Percentiles rank a stretch among this genome's conserved stretches.
Evolutionary conservation across 1,139 yeast species (phyloP).

Genomic region (Suhomyces yuchorum): DNA sequence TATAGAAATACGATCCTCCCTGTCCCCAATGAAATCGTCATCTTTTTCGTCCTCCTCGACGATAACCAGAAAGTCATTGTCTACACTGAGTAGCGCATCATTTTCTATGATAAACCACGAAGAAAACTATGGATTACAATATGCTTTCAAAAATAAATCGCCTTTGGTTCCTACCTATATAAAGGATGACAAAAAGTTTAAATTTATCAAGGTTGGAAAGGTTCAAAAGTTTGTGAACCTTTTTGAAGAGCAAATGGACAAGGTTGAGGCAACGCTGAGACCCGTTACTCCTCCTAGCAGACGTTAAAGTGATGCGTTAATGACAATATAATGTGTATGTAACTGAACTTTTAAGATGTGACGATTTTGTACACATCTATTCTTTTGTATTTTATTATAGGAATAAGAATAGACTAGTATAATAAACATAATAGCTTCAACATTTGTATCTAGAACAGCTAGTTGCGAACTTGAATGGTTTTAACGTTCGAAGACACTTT

Average conservation of each 20-base stretch:
- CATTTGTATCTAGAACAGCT: too few species aligned
- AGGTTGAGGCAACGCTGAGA: conserved; percentile 5
- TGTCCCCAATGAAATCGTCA: conserved; percentile 9
- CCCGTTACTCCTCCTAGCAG: conserved; percentile 9
- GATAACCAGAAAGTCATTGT: conserved; percentile 13
- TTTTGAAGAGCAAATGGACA: conserved; percentile 43
- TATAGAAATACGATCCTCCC: conserved; percentile 4
- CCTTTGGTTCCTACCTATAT: conserved; percentile 42
- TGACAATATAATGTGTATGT: background rate
- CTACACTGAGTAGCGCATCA: conserved; percentile 26
- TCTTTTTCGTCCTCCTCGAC: conserved; percentile 24
- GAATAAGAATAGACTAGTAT: too few species aligned
- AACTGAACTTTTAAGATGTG: background rate
- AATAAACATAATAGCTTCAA: background rate
- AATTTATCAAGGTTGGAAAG: conserved; percentile 50
- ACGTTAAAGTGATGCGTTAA: background rate
- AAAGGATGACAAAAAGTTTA: conserved; percentile 47
- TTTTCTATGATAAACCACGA: conserved; percentile 26
- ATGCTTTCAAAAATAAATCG: conserved; percentile 34
- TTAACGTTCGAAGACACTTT: too few species aligned
- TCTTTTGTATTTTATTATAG: too few species aligned
- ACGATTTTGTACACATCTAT: background rate
- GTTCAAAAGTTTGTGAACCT: conserved; percentile 50
- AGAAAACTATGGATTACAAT: conserved; percentile 29
- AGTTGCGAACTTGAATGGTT: too few species aligned